Percentiles rank a stretch among this genome's conserved stretches.
These are phyloP conservation scores for Ceratocystis albifundus DNA, from an alignment of 2,329 filamentous ascomycete species.

Conservation along the genomic window DNA sequence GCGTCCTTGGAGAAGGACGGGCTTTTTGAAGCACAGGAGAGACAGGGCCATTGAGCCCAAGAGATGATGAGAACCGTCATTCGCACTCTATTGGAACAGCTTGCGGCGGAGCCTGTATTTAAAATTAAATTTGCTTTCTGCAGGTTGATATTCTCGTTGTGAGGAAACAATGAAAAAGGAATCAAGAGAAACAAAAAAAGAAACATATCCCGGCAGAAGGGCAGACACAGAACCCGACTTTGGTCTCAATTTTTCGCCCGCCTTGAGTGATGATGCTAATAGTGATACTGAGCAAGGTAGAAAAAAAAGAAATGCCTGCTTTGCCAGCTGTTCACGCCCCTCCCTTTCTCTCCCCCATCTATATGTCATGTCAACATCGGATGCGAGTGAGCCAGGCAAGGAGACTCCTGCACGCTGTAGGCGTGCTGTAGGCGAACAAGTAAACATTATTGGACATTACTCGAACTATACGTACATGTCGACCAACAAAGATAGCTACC, in stretches of 20 bases:
- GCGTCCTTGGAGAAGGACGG: neutral
- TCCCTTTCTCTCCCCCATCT: too few relatives aligned
- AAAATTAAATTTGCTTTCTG: neutral
- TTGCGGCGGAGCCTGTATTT: neutral
- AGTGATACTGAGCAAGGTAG: neutral
- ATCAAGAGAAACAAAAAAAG: slow-evolving; percentile 17
- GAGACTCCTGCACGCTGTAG: neutral
- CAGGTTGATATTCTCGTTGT: neutral
- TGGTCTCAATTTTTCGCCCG: neutral
- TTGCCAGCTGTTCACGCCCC: neutral
- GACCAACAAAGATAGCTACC: too few relatives aligned
- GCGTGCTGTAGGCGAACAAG: too few relatives aligned
- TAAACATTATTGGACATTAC: too few relatives aligned
- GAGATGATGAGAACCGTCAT: neutral
- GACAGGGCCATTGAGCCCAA: neutral
- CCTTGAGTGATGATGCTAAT: neutral
- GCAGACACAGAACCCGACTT: neutral
- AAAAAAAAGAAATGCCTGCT: neutral
- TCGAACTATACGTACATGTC: too few relatives aligned
- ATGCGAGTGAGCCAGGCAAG: neutral
- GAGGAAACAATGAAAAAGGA: slow-evolving; percentile 1
- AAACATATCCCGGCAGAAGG: neutral
- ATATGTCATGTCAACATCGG: neutral
- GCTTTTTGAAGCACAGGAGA: neutral
- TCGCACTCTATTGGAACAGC: slow-evolving; percentile 4